These are phyloP conservation scores for Vanrija humicola DNA, from an alignment of 1,284 basidiomycete species.

Conservation along the genomic window DNA sequence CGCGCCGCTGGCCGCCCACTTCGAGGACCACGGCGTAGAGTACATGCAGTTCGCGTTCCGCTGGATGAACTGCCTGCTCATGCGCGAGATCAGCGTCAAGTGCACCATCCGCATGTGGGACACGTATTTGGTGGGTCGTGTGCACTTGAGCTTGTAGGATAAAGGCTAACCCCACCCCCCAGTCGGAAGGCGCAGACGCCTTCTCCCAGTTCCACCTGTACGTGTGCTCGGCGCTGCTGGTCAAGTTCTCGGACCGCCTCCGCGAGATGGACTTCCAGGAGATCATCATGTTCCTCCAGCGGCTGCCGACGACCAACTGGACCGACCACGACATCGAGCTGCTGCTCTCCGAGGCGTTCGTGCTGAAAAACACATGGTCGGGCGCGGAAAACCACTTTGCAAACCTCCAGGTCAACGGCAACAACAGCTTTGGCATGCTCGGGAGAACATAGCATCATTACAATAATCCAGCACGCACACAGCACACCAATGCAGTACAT, in stretches of 20 bases:
- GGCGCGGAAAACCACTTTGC: constrained; percentile 86
- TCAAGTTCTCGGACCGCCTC: constrained; percentile 84
- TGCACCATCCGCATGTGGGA: constrained; percentile 99
- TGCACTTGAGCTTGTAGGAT: too few species aligned
- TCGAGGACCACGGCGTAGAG: constrained; percentile 85
- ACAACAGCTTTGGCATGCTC: constrained; percentile 41
- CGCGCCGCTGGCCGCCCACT: constrained; percentile 74
- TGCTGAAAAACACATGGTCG: constrained; percentile 88
- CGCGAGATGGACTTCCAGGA: constrained; percentile 95
- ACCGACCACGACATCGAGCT: constrained; percentile 92
- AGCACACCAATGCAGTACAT: neutral
- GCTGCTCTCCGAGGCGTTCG: constrained; percentile 91
- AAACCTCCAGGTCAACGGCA: constrained; percentile 27
- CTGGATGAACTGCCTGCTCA: constrained; percentile 97
- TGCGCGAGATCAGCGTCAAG: constrained; percentile 90
- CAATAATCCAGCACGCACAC: neutral
- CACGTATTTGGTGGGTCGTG: constrained; percentile 75
- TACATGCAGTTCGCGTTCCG: constrained; percentile 98
- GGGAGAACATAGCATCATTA: constrained; percentile 16
- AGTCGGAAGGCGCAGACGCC: constrained; percentile 76
- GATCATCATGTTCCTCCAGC: constrained; percentile 98
- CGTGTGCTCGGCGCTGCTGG: constrained; percentile 90
- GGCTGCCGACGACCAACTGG: constrained; percentile 91
- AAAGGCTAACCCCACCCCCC: neutral
- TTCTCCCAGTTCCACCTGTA: constrained; percentile 97